Conservation (phyloP, 1,284 basidiomycete genomes). For the Sporisorium sorghi region DNA sequence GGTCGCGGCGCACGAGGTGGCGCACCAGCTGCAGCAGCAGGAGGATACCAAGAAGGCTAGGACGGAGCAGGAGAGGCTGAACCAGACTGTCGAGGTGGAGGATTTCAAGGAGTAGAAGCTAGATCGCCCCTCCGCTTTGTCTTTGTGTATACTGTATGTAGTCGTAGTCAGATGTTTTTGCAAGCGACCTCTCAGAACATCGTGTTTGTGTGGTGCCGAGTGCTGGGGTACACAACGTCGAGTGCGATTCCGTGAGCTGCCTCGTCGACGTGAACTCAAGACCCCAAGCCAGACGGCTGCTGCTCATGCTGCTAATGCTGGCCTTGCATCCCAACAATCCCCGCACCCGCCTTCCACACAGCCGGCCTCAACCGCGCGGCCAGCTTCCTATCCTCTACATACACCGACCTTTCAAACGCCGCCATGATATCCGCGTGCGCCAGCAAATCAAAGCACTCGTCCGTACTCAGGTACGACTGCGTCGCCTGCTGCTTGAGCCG, state of each 20-base stretch:
- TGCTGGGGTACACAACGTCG: no score
- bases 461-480: conserved; percentile 25
- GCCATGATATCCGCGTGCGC: conserved; percentile 55
- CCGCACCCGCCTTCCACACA: conserved; percentile 23
- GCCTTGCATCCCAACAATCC: neutral
- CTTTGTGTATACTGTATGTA: no score
- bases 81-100: conserved; percentile 30
- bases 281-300: no score
- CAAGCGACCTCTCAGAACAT: no score
- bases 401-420: conserved; percentile 42
- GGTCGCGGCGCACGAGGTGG: conserved; percentile 26
- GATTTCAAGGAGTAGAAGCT: conserved; percentile 35
- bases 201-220: no score
- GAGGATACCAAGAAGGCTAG: conserved; percentile 35
- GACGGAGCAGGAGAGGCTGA: conserved; percentile 23
- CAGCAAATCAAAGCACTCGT: conserved; percentile 51
- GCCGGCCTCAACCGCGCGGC: conserved; percentile 21
- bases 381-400: conserved; percentile 24
- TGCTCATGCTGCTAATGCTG: neutral
- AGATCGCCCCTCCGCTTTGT: no score
- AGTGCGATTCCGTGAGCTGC: neutral
- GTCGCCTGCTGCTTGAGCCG: conserved; percentile 12
- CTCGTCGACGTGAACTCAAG: neutral
- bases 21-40: conserved; percentile 22
- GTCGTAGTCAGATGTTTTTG: no score